Percentiles rank a stretch among this genome's conserved stretches.
These are phyloP conservation scores for Pseudogymnoascus sp. DNA, from an alignment of 2,329 filamentous ascomycete genomes.

Conservation along the genomic window DNA sequence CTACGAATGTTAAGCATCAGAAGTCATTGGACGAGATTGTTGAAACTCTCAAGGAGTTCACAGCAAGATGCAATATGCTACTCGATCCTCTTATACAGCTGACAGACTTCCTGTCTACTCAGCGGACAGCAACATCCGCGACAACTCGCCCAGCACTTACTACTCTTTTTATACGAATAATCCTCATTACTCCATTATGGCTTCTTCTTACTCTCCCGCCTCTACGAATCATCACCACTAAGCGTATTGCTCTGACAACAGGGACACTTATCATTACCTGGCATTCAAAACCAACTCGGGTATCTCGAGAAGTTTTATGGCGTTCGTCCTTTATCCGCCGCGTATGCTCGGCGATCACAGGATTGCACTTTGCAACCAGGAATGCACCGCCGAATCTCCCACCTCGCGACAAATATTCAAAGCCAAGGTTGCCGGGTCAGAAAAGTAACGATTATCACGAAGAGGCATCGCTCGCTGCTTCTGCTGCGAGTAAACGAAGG, in stretches of 20 bases:
- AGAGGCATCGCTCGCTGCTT: conserved; percentile 27
- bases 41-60: conserved; percentile 84
- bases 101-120: conserved; percentile 88
- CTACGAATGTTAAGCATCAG: conserved; percentile 64
- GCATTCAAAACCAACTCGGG: conserved; percentile 80
- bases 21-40: conserved; percentile 97
- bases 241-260: conserved; percentile 72
- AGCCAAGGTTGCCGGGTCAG: not conserved
- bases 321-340: conserved; percentile 67
- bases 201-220: conserved; percentile 73
- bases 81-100: conserved; percentile 81
- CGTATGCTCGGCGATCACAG: conserved; percentile 65
- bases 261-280: conserved; percentile 84
- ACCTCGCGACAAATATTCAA: conserved; percentile 18
- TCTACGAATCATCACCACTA: conserved; percentile 75
- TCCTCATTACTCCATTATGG: conserved; percentile 86
- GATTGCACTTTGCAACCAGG: conserved; percentile 59
- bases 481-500: conserved; percentile 27
- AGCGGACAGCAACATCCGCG: conserved; percentile 80
- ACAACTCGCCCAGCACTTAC: conserved; percentile 86
- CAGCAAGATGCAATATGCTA: conserved; percentile 82
- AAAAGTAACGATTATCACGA: conserved; percentile 15
- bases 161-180: conserved; percentile 77
- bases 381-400: conserved; percentile 27
- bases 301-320: conserved; percentile 84